phyloP scores from a whole-genome alignment of 768 basidiomycete species.

The Collybia nuda region DNA sequence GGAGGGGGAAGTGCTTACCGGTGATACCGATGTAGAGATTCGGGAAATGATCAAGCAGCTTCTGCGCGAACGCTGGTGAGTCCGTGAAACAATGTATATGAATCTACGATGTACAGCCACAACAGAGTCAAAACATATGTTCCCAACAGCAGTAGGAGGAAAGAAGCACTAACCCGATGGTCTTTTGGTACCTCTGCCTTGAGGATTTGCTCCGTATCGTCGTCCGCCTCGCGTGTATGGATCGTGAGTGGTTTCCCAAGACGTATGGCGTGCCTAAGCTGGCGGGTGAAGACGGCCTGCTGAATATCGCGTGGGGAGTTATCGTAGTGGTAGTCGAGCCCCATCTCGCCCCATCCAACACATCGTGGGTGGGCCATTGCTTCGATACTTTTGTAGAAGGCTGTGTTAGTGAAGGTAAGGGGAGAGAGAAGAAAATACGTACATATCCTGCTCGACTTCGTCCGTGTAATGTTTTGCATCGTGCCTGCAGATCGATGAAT shows the following conservation, averaged over 20 bases:
- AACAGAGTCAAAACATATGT: too few species aligned
- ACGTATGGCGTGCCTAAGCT: constrained; percentile 65
- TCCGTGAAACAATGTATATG: constrained; percentile 92
- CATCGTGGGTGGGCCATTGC: constrained; percentile 81
- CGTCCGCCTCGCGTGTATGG: constrained; percentile 85
- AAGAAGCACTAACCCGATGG: constrained; percentile 47
- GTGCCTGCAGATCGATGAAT: constrained; percentile 41
- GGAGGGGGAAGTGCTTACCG: constrained; percentile 32
- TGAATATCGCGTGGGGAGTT: constrained; percentile 72
- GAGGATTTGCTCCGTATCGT: constrained; percentile 76
- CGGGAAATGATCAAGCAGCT: constrained; percentile 73
- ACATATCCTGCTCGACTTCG: constrained; percentile 69
- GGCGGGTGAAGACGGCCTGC: constrained; percentile 61
- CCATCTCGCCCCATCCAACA: constrained; percentile 89
- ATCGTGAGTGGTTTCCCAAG: constrained; percentile 81
- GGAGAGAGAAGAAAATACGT: constrained; percentile 17
- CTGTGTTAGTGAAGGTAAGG: neutral
- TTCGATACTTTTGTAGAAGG: constrained; percentile 46
- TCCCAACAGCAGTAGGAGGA: neutral
- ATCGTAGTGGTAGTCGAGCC: constrained; percentile 84
- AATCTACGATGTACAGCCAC: constrained; percentile 48
- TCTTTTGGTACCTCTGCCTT: constrained; percentile 74
- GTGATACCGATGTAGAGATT: constrained; percentile 86
- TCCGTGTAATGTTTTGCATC: constrained; percentile 71
- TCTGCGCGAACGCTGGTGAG: constrained; percentile 67